Evolutionary conservation across 257 asterid species (phyloP).

Genomic region (Schizonepeta tenuifolia): DNA sequence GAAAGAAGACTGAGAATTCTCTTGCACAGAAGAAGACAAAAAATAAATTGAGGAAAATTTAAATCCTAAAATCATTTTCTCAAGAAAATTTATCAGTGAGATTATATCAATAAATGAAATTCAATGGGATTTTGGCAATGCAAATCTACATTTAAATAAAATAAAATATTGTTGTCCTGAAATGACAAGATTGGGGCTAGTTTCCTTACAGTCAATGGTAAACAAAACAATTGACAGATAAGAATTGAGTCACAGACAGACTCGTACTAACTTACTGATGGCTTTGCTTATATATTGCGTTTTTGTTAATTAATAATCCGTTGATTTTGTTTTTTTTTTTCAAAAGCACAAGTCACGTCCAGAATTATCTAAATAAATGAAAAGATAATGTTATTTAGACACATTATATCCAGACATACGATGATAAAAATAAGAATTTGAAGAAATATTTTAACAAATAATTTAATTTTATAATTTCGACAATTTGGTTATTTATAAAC

Average conservation of each 20-base stretch:
- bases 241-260: constrained; percentile 10
- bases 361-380: no score
- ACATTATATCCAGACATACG: no score
- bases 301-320: no score
- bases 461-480: no score
- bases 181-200: constrained; percentile 27
- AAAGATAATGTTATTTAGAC: no score
- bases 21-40: constrained; percentile 22
- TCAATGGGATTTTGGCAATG: neutral
- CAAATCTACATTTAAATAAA: neutral
- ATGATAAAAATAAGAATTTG: no score
- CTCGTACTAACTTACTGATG: no score
- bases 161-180: neutral
- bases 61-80: neutral
- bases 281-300: neutral
- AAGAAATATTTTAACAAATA: no score
- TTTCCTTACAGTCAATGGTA: constrained; percentile 35
- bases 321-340: no score
- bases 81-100: neutral
- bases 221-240: constrained; percentile 33
- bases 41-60: neutral
- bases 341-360: no score
- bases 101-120: constrained; percentile 2
- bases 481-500: no score
- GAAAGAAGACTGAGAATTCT: constrained; percentile 35